A percentile compares a stretch with the other conserved stretches of the same genome.
phyloP scores from a whole-genome alignment of 495 filamentous ascomycete genomes.

The Aspergillus affinis region DNA sequence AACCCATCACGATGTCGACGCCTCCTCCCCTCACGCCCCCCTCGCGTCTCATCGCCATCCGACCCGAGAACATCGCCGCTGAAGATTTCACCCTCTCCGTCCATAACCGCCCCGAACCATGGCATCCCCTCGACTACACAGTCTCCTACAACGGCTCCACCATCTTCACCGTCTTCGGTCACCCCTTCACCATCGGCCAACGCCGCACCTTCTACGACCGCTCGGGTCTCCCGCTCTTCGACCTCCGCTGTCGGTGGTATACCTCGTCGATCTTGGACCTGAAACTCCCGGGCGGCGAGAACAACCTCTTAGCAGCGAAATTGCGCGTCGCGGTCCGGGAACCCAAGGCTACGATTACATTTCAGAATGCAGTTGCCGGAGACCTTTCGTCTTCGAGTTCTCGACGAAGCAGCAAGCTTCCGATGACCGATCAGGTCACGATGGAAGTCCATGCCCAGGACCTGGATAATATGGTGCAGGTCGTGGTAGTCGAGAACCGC shows the following conservation, averaged over 20 bases:
- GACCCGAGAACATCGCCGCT: slow-evolving; percentile 13
- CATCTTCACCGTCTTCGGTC: slow-evolving; percentile 16
- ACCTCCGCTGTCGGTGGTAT: slow-evolving; percentile 19
- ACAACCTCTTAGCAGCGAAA: slow-evolving; percentile 11
- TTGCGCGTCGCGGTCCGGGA: slow-evolving; percentile 15
- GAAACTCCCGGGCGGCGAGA: slow-evolving; percentile 13
- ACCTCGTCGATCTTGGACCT: slow-evolving; percentile 16
- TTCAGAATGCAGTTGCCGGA: slow-evolving; percentile 11
- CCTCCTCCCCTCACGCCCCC: slow-evolving; percentile 8
- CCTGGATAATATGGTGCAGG: slow-evolving; percentile 17
- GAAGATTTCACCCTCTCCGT: slow-evolving; percentile 9
- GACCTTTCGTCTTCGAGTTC: background rate
- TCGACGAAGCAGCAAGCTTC: background rate
- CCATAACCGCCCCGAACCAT: slow-evolving; percentile 18
- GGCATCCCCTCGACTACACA: slow-evolving; percentile 22
- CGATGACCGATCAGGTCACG: slow-evolving; percentile 3
- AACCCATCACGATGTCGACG: background rate
- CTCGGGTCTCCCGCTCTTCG: slow-evolving; percentile 20
- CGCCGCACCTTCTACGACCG: slow-evolving; percentile 17
- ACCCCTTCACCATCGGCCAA: slow-evolving; percentile 18
- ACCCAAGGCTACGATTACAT: slow-evolving; percentile 14
- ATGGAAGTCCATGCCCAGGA: slow-evolving; percentile 16
- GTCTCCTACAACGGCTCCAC: slow-evolving; percentile 9
- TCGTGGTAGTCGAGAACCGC: slow-evolving; percentile 11
- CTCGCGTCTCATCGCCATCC: slow-evolving; percentile 16